phyloP scores from a whole-genome alignment of 305 asterid species.

The Plantago lanceolata region DNA sequence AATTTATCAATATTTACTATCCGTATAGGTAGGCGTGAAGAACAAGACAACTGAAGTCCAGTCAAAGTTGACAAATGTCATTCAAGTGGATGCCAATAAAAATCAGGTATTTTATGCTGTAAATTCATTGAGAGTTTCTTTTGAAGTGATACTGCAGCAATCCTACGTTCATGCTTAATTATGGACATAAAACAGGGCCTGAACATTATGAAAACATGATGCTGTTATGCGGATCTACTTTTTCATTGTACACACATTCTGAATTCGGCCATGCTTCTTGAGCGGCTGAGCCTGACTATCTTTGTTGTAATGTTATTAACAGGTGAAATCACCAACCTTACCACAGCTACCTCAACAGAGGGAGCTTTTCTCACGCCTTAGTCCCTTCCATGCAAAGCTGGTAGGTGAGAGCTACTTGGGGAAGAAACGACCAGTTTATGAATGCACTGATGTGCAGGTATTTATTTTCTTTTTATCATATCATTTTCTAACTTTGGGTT shows the following conservation, averaged over 20 bases:
- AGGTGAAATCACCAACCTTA: slow-evolving; percentile 82
- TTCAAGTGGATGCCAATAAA: slow-evolving; percentile 80
- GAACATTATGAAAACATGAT: neutral
- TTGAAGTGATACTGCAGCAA: slow-evolving; percentile 4
- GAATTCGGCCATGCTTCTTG: neutral
- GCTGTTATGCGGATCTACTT: neutral
- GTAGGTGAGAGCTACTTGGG: slow-evolving; percentile 96
- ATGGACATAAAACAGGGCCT: neutral
- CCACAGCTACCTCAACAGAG: slow-evolving; percentile 79
- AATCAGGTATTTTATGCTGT: slow-evolving; percentile 63
- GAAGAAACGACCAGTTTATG: slow-evolving; percentile 81
- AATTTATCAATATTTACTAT: slow-evolving; percentile 10
- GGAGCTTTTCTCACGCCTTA: slow-evolving; percentile 63
- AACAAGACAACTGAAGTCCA: slow-evolving; percentile 79
- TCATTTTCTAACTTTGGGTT: neutral
- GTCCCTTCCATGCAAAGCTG: slow-evolving; percentile 75
- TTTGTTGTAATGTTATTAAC: slow-evolving; percentile 26
- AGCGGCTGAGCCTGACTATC: slow-evolving; percentile 22
- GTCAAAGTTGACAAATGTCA: slow-evolving; percentile 68
- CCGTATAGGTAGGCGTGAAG: slow-evolving; percentile 90
- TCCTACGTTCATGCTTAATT: neutral
- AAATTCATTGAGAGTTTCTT: slow-evolving; percentile 12
- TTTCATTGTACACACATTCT: neutral
- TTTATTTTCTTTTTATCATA: slow-evolving; percentile 7
- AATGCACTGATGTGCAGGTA: slow-evolving; percentile 86